Evolutionary conservation across 208 protist species (phyloP).

Genomic region (Trichomonas gallinae): DNA sequence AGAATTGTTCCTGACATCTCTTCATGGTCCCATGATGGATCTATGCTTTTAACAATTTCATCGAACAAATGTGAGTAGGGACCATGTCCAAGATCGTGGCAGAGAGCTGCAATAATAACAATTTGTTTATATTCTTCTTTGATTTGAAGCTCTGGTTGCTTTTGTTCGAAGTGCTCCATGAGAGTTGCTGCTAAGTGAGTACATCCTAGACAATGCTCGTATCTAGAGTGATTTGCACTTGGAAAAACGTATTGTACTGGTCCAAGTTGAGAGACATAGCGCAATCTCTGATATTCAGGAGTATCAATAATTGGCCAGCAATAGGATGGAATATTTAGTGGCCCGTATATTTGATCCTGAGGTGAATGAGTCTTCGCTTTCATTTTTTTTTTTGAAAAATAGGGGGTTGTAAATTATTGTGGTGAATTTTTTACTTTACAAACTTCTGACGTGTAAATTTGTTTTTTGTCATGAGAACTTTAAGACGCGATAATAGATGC

Average conservation of each 20-base stretch:
- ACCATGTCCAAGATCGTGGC: slow-evolving; percentile 41
- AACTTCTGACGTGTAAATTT: too few species aligned
- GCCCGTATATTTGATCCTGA: neutral
- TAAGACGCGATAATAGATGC: too few species aligned
- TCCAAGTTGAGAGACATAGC: slow-evolving; percentile 36
- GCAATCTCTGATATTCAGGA: slow-evolving; percentile 35
- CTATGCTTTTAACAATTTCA: neutral
- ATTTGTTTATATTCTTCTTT: neutral
- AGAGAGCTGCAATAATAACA: slow-evolving; percentile 34
- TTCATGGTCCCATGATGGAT: slow-evolving; percentile 16
- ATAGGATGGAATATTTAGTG: neutral
- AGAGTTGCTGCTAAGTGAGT: slow-evolving; percentile 32
- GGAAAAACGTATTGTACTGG: slow-evolving; percentile 33
- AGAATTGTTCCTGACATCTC: neutral
- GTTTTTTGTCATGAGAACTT: too few species aligned
- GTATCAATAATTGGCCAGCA: slow-evolving; percentile 38
- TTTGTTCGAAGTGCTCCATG: neutral
- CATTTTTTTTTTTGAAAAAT: neutral
- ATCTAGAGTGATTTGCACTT: slow-evolving; percentile 39
- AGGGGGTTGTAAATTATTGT: too few species aligned
- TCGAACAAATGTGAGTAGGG: slow-evolving; percentile 39
- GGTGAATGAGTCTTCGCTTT: neutral
- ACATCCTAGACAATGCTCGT: slow-evolving; percentile 43
- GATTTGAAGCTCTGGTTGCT: slow-evolving; percentile 27
- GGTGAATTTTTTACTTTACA: too few species aligned